Percentiles rank a stretch among this genome's conserved stretches.
phyloP scores from a whole-genome alignment of 31 red algal genomes.

The Porphyra umbilicalis region DNA sequence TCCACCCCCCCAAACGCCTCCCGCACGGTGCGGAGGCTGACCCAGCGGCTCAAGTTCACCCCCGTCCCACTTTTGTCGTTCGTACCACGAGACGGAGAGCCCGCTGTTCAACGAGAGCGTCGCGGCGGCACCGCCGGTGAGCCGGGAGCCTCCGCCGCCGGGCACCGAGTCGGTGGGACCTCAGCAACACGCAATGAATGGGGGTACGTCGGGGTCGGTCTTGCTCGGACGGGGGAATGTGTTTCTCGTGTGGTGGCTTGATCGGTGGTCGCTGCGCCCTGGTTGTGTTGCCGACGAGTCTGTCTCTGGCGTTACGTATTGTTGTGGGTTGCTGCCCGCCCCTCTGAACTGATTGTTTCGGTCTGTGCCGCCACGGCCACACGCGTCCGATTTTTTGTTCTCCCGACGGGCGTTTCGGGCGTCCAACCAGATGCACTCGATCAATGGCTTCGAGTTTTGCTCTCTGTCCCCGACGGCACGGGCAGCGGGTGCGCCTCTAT shows the following conservation, averaged over 20 bases:
- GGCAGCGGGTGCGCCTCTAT: slow-evolving; percentile 24
- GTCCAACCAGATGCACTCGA: no score
- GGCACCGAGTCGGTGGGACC: background rate
- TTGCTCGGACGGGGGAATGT: no score
- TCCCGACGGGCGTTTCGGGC: no score
- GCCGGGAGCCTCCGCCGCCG: no score
- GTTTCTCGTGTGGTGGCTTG: no score
- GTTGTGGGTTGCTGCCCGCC: background rate
- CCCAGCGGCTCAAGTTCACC: slow-evolving; percentile 45
- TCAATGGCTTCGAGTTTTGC: slow-evolving; percentile 27
- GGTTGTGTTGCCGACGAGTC: no score
- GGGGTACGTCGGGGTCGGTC: background rate
- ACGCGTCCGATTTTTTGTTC: no score
- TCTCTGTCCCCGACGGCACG: slow-evolving; percentile 10
- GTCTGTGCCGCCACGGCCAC: no score
- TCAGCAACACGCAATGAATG: background rate
- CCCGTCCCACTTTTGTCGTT: slow-evolving; percentile 66
- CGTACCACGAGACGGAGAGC: slow-evolving; percentile 14
- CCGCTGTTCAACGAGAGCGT: background rate
- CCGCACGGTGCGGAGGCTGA: slow-evolving; percentile 31
- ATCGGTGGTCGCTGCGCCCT: no score
- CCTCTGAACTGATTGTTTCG: background rate
- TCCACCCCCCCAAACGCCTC: slow-evolving; percentile 17
- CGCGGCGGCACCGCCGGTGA: background rate
- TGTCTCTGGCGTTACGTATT: no score